Evolutionary conservation across 202 grass and related monocot genomes (phyloP), one percentile per base, ranked within the genome.

Genomic region (Cymbopogon flexuosus): DNA sequence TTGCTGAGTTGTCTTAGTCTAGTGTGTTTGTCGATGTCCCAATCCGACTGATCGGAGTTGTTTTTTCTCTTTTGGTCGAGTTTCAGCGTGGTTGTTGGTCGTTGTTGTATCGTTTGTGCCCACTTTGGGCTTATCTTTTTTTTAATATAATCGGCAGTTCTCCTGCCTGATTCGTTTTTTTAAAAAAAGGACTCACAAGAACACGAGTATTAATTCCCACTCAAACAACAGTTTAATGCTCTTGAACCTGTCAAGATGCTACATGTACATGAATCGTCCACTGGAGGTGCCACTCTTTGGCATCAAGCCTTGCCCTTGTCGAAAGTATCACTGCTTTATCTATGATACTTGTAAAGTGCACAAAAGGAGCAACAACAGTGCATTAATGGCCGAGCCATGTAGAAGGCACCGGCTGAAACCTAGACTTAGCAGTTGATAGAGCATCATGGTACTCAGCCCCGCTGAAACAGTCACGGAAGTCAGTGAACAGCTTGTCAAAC

Each of bases 401-500:
- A 16, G 92, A 86, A 47, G 95, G 95, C 30, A 98, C 82, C 23
- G 87, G 86, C 74, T 88, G 90, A 88, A 98, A 98, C 77, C 86
- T 94, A 33, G 92, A 84, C 78, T 93, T 98, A 39, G 92, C 90
- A 78, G 72, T 79, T 33, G 88, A 87, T 69, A 98, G 72, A 4
- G 88, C 79, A 46, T 88, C 92, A 83, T 83, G 86, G 69, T 98
- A 98, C 71, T 95, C 90, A 16, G 51, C 66, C 13, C 43, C 43
- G 31, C 29, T 93, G 49, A 98, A 89, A 76, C 95, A 98, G 79
- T 98, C 92, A 10, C 90, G 84, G 81, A 98, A 98, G 79, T 98
- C 95, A 0, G 95, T 98, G 75, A 98, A 91, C 57, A 98, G 80
- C 83, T 95, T 98, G 74, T 98, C 95, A 46, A 86, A 98, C 80